Evolutionary conservation across 2,329 filamentous ascomycete genomes (phyloP).

Genomic region (Aspergillus carbonarius): DNA sequence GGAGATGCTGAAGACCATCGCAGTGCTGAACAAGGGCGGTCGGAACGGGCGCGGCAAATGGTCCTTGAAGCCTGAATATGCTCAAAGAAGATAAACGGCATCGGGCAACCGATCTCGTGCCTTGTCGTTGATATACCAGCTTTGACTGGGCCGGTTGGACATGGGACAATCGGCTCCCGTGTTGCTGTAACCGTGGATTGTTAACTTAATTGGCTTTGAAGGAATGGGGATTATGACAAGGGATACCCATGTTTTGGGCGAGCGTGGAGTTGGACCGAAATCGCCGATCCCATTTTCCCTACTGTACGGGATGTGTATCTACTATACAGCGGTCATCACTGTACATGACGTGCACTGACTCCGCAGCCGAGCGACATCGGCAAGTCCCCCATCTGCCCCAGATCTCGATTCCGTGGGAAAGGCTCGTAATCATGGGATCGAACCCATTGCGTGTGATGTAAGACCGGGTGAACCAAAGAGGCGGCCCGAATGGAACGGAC

Average conservation of each 20-base stretch:
- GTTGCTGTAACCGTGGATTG: neutral
- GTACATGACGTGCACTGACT: neutral
- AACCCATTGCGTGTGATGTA: conserved; percentile 2
- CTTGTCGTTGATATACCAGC: no score
- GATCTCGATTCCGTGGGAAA: neutral
- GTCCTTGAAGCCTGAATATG: conserved; percentile 60
- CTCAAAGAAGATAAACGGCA: conserved; percentile 14
- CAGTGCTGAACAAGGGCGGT: conserved; percentile 62
- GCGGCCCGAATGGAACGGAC: neutral
- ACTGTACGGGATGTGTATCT: neutral
- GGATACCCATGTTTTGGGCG: neutral
- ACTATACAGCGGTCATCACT: neutral
- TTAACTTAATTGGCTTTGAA: neutral
- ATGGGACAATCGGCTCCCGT: neutral
- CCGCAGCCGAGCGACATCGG: no score
- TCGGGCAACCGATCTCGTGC: neutral
- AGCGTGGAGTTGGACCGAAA: neutral
- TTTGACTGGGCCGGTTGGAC: no score
- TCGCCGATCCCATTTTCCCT: neutral
- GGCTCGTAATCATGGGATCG: neutral
- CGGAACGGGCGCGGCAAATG: conserved; percentile 54
- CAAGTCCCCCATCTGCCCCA: no score
- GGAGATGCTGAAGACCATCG: conserved; percentile 73
- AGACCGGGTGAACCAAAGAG: neutral
- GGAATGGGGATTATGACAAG: neutral